Percentiles rank a stretch among this genome's conserved stretches.
Evolutionary conservation across 768 basidiomycete genomes (phyloP).

Genomic region (Leccinum subtestaceum): DNA sequence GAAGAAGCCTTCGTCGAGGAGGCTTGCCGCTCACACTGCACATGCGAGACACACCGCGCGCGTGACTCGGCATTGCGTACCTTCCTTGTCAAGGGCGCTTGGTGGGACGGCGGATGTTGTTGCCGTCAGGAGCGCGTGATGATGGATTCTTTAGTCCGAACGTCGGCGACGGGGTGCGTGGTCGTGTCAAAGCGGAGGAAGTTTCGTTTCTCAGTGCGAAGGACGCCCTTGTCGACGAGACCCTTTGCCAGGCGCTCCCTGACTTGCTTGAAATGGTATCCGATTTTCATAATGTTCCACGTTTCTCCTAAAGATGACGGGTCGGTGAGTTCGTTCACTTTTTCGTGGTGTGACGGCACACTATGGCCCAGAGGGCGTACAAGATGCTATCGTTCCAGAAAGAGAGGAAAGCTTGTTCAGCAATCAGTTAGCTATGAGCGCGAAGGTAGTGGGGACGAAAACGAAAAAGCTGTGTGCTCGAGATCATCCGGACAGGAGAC

Average conservation of each 20-base stretch:
- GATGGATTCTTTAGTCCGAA: conserved; percentile 83
- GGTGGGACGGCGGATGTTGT: conserved; percentile 79
- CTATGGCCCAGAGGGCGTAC: conserved; percentile 73
- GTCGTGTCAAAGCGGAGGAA: conserved; percentile 99
- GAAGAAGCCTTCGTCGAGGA: conserved; percentile 62
- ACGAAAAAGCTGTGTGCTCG: conserved; percentile 6
- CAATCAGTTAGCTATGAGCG: conserved; percentile 19
- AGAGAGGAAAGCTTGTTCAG: conserved; percentile 78
- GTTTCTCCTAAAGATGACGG: conserved; percentile 73
- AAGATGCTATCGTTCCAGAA: conserved; percentile 99
- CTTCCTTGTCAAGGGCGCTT: conserved; percentile 70
- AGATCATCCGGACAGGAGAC: conserved; percentile 5
- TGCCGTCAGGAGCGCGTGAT: conserved; percentile 75
- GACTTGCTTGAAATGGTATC: conserved; percentile 97
- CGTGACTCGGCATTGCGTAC: conserved; percentile 73
- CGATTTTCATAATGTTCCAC: conserved; percentile 99
- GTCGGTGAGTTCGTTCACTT: neutral
- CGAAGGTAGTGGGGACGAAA: neutral
- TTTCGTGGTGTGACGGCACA: neutral
- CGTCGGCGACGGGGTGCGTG: conserved; percentile 94
- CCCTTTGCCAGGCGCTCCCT: conserved; percentile 96
- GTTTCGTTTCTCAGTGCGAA: conserved; percentile 98
- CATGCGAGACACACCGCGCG: conserved; percentile 85
- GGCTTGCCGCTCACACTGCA: conserved; percentile 91
- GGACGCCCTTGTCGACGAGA: conserved; percentile 95